A percentile compares a stretch with the other conserved stretches of the same genome.
Evolutionary conservation across 2,329 filamentous ascomycete genomes (phyloP).

Genomic region (Penicillium sp.): DNA sequence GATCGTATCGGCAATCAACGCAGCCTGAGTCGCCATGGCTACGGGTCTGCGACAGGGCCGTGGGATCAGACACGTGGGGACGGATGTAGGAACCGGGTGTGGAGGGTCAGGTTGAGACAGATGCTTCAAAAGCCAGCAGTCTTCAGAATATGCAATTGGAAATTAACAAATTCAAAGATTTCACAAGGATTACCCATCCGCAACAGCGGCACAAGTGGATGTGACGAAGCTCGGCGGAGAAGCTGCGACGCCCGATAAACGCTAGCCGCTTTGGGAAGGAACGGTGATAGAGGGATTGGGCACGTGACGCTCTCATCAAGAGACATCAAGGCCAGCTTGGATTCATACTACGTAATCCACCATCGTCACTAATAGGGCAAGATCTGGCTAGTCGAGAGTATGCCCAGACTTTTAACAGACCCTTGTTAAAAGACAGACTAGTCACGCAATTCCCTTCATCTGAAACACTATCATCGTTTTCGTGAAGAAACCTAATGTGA

Average conservation of each 20-base stretch:
- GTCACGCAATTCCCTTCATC: too few species aligned
- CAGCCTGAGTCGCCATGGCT: constrained; percentile 46
- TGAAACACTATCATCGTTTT: too few species aligned
- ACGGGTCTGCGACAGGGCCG: constrained; percentile 13
- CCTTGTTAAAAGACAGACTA: too few species aligned
- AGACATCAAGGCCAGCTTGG: background rate
- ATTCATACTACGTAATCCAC: background rate
- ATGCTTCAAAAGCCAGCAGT: background rate
- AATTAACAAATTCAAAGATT: background rate
- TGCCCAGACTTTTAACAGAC: too few species aligned
- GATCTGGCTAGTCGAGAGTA: background rate
- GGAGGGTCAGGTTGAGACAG: too few species aligned
- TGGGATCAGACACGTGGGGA: constrained; percentile 12
- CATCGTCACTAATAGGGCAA: background rate
- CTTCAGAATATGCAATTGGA: background rate
- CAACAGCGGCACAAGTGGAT: constrained; percentile 10
- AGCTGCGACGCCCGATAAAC: constrained; percentile 23
- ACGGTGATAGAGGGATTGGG: background rate
- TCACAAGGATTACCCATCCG: constrained; percentile 5
- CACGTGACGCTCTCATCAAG: background rate
- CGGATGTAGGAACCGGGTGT: background rate
- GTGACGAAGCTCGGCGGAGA: constrained; percentile 27
- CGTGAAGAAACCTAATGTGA: too few species aligned
- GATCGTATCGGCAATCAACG: constrained; percentile 54
- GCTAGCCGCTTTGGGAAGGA: constrained; percentile 20